Base-by-base conservation (phyloP, 495 filamentous ascomycete species). In the Lophium mytilinum region DNA sequence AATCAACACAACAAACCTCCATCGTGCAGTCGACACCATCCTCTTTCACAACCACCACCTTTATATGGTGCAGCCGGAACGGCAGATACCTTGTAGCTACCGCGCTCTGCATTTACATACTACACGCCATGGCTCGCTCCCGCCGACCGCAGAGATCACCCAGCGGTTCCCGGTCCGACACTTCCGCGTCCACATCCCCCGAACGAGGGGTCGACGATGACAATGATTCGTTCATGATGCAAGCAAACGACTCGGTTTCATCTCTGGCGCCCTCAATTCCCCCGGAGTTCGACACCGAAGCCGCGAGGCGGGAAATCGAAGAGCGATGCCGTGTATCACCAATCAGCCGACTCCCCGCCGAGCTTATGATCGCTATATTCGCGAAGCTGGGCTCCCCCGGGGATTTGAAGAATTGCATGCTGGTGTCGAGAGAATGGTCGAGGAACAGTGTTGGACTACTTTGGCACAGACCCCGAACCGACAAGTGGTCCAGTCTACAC, bases 321-420 rank as follows among this genome's bases (percentile, higher is more conserved):
- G 83, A 83, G 61, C 65, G 71, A 19, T 80, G 81, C 60, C 68
- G 72, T 39, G 62, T 82, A 15, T 83, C 88, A 17, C 90, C 91
- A 41, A 84, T 96, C 60, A 82, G 86, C 49, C 81, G 84, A 43
- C 80, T 99, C 33, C 94, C 94, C 11, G 89, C 90, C 61, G 94
- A 99, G 75, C 85, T 99, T 46, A 79, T 97, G 51, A 96, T 99
- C 60, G 80, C 83, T 66, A 87, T 96, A 53, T 96, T 99, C 73
- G 77, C 87, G 12, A 93, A 90, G 67, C 82, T 99, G 5, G 62
- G 71, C 64, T 83, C 80, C 34, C 78, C 88, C 3, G 69, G 71
- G 4, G 93, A 97, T 66, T 79, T 96, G 57, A 75, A 87, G 59
- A 85, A 83, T 69, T 92, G 89, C 68, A 92, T 99, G 88, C 75